These are phyloP conservation scores for Fusarium papillatum DNA, from an alignment of 2,329 filamentous ascomycete species.

Conservation along the genomic window DNA sequence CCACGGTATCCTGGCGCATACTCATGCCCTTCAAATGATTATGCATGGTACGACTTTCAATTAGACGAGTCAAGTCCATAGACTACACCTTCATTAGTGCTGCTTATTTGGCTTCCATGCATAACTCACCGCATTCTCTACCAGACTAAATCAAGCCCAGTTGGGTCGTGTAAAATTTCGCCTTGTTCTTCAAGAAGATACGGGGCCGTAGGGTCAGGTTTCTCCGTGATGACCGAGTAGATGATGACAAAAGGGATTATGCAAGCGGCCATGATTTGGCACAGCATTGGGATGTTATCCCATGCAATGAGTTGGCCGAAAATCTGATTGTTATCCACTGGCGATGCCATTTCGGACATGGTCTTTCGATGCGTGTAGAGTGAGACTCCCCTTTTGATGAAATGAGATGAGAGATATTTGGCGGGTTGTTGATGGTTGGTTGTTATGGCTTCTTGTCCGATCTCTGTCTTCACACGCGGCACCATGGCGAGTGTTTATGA, in stretches of 20 bases:
- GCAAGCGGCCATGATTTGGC: not conserved
- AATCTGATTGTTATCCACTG: not conserved
- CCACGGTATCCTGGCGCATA: not conserved
- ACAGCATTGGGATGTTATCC: not conserved
- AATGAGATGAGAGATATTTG: not conserved
- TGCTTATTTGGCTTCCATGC: too few relatives aligned
- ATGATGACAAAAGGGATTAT: not conserved
- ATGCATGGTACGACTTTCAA: not conserved
- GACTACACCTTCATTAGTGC: not conserved
- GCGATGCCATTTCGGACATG: not conserved
- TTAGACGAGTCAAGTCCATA: not conserved
- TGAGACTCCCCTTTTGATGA: not conserved
- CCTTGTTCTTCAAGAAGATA: not conserved
- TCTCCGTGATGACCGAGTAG: not conserved
- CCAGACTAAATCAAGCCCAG: not conserved
- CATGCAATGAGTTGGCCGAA: not conserved
- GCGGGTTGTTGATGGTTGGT: not conserved
- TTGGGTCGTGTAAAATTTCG: not conserved
- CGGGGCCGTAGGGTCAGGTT: not conserved
- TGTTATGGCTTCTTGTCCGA: not conserved
- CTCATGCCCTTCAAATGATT: not conserved
- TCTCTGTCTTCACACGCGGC: not conserved
- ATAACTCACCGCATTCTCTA: not conserved
- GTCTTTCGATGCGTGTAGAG: not conserved
- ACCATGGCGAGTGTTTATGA: not conserved